Conservation (phyloP, 441 rosid genomes). For the Jatropha podagrica region DNA sequence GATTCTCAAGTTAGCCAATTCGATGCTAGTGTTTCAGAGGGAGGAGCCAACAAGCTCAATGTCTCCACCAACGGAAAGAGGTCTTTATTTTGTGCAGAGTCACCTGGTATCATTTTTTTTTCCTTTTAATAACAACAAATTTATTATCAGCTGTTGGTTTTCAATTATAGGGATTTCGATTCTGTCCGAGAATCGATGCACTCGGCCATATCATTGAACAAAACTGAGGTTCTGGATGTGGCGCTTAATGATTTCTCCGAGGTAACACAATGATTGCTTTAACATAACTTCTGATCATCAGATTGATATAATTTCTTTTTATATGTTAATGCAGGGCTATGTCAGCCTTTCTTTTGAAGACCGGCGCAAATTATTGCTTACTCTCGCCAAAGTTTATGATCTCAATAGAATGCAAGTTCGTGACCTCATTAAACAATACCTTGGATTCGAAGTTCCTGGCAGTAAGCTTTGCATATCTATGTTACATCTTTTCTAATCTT, state of each 20-base stretch:
- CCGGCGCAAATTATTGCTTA: conserved; percentile 54
- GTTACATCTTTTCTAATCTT: neutral
- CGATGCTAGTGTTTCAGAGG: conserved; percentile 19
- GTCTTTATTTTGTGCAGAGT: conserved; percentile 9
- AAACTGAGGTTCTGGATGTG: conserved; percentile 63
- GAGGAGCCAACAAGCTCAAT: conserved; percentile 27
- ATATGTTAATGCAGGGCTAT: conserved; percentile 58
- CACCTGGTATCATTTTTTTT: neutral
- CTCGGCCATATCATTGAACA: conserved; percentile 75
- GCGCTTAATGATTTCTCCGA: conserved; percentile 75
- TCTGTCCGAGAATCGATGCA: conserved; percentile 74
- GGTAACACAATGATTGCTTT: conserved; percentile 32
- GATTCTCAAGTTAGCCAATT: conserved; percentile 32
- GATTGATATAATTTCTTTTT: neutral
- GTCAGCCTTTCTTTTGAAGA: conserved; percentile 56
- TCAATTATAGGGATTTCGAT: conserved; percentile 51
- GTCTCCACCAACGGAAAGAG: conserved; percentile 29
- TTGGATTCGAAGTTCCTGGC: conserved; percentile 59
- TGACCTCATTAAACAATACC: conserved; percentile 80
- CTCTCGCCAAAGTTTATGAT: conserved; percentile 83
- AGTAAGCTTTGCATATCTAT: conserved; percentile 34
- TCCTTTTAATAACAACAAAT: neutral
- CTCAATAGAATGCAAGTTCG: conserved; percentile 64
- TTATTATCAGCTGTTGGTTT: neutral
- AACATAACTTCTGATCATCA: neutral